Evolutionary conservation across 129 eudicot species (phyloP).

Genomic region (Solidago caesia): DNA sequence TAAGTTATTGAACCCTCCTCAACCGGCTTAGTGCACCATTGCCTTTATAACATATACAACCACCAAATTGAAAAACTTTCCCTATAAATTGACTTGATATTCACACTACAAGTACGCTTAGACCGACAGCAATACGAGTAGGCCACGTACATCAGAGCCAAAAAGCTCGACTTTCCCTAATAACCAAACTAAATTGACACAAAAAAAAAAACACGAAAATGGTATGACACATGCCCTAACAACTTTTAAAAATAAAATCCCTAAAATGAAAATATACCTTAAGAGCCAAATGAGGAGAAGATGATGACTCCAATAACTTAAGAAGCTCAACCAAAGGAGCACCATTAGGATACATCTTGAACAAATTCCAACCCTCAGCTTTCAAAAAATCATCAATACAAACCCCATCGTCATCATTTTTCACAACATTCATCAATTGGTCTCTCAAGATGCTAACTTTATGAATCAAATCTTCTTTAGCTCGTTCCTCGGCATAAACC

Average conservation of each 20-base stretch:
- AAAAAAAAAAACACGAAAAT: no score
- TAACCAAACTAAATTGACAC: no score
- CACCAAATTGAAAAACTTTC: no score
- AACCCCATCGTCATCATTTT: slow-evolving; percentile 14
- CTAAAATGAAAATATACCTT: slow-evolving; percentile 39
- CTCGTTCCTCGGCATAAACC: slow-evolving; percentile 26
- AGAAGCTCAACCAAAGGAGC: slow-evolving; percentile 67
- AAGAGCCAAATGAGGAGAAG: slow-evolving; percentile 40
- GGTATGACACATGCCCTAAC: no score
- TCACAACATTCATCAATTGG: slow-evolving; percentile 39
- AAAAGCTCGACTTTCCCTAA: no score
- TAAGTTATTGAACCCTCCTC: no score
- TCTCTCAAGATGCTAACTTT: slow-evolving; percentile 48
- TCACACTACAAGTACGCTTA: no score
- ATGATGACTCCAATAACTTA: slow-evolving; percentile 32
- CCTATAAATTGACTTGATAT: no score
- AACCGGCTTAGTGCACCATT: no score
- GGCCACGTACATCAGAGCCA: no score
- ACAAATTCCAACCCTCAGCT: slow-evolving; percentile 56
- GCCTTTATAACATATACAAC: no score
- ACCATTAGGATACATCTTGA: slow-evolving; percentile 51
- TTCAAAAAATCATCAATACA: slow-evolving; percentile 46
- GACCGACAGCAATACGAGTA: no score
- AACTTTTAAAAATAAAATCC: background rate
- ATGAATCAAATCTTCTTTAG: slow-evolving; percentile 32